Conservation (phyloP, 768 basidiomycete genomes). For the Peribolospora kevripleyi region DNA sequence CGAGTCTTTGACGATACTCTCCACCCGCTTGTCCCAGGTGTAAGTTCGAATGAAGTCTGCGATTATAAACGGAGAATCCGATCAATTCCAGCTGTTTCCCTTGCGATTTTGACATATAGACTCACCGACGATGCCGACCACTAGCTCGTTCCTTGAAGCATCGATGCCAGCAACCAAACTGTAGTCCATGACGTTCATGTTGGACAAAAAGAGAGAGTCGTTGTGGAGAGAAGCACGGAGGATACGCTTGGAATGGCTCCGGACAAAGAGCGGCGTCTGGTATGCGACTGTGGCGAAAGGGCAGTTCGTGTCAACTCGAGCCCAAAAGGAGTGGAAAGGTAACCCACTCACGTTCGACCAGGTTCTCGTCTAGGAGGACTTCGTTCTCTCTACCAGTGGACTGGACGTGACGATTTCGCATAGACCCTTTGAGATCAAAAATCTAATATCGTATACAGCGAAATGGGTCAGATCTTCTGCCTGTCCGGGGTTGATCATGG, state of each 20-base stretch:
- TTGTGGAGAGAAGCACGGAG: slow-evolving; percentile 73
- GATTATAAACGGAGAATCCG: too few species aligned
- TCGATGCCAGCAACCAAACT: slow-evolving; percentile 92
- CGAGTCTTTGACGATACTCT: slow-evolving; percentile 94
- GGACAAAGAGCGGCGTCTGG: slow-evolving; percentile 68
- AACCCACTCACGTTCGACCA: slow-evolving; percentile 48
- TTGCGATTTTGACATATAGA: slow-evolving; percentile 11
- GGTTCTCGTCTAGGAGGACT: slow-evolving; percentile 85
- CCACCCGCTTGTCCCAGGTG: slow-evolving; percentile 95
- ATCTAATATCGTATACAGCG: slow-evolving; percentile 30
- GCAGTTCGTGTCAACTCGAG: not conserved
- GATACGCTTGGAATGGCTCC: slow-evolving; percentile 89
- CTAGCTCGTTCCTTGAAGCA: slow-evolving; percentile 61
- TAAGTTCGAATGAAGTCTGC: slow-evolving; percentile 84
- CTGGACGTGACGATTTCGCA: slow-evolving; percentile 73
- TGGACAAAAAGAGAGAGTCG: slow-evolving; percentile 83
- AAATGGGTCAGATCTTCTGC: not conserved
- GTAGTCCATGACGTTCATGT: slow-evolving; percentile 64
- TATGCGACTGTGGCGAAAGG: slow-evolving; percentile 37
- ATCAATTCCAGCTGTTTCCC: too few species aligned
- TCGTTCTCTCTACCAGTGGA: slow-evolving; percentile 76
- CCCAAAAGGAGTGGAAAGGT: not conserved
- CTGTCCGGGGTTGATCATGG: not conserved
- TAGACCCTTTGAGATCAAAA: slow-evolving; percentile 92
- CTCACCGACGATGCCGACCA: slow-evolving; percentile 87